phyloP scores from a whole-genome alignment of 192 early-diverging fungal species.

The Coemansia sp. region DNA sequence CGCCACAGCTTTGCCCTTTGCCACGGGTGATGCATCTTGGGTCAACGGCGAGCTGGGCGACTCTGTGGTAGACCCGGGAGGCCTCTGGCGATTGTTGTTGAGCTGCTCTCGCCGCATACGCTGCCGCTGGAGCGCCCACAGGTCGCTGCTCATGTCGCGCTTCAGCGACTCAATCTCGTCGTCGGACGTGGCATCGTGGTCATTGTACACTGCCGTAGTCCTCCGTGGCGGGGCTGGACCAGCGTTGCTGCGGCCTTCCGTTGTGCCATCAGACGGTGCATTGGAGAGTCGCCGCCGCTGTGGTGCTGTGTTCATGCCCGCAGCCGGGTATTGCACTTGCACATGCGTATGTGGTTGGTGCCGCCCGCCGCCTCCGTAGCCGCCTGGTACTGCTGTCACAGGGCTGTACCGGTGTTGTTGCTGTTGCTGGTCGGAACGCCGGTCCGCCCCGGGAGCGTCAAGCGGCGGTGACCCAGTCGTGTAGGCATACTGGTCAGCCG shows the following conservation, averaged over 20 bases:
- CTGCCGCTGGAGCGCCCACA: conserved; percentile 44
- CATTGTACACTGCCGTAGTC: conserved; percentile 12
- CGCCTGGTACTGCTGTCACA: not conserved
- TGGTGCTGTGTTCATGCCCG: conserved; percentile 2
- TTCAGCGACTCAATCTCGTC: conserved; percentile 52
- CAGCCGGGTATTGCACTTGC: conserved; percentile 17
- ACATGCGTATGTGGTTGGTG: conserved; percentile 12
- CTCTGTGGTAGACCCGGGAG: conserved; percentile 11
- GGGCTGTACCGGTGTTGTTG: conserved; percentile 20
- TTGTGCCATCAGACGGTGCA: conserved; percentile 30
- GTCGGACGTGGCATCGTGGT: conserved; percentile 34
- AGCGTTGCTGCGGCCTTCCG: conserved; percentile 22
- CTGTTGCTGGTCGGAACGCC: conserved; percentile 12
- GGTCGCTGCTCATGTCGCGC: conserved; percentile 48
- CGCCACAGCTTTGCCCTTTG: not conserved
- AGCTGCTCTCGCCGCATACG: conserved; percentile 38
- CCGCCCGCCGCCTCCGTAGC: conserved; percentile 4
- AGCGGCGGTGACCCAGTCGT: not conserved
- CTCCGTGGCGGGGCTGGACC: conserved; percentile 19
- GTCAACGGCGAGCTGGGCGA: conserved; percentile 18
- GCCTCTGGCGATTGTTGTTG: conserved; percentile 10
- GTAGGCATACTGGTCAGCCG: not conserved
- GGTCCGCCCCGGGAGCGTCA: not conserved
- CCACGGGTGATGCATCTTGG: conserved; percentile 12
- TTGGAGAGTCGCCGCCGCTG: conserved; percentile 42